Conservation (phyloP, 2,329 filamentous ascomycete genomes). For the Davidsoniella neocaledoniae region DNA sequence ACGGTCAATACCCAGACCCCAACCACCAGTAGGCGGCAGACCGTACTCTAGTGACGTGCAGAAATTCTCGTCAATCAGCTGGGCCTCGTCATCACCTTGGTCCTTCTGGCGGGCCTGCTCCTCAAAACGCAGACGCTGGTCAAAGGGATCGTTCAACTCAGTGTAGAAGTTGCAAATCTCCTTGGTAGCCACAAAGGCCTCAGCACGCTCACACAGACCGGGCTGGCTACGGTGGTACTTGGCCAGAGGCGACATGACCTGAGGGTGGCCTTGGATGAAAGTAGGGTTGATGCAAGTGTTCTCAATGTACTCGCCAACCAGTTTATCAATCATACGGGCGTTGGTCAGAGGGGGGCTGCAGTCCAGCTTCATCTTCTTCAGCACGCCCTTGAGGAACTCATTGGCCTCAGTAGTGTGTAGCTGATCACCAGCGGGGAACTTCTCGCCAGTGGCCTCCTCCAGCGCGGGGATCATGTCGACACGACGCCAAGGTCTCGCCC, state of each 20-base stretch:
- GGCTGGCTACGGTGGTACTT: slow-evolving; percentile 67
- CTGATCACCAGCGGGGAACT: slow-evolving; percentile 78
- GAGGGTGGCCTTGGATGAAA: slow-evolving; percentile 68
- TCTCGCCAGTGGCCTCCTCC: slow-evolving; percentile 78
- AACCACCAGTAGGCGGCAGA: slow-evolving; percentile 85
- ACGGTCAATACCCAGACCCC: slow-evolving; percentile 91
- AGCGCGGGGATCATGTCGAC: slow-evolving; percentile 86
- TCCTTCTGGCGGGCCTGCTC: slow-evolving; percentile 94
- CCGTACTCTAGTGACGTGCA: slow-evolving; percentile 78
- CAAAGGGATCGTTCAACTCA: slow-evolving; percentile 83
- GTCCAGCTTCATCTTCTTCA: slow-evolving; percentile 81
- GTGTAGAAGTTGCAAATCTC: slow-evolving; percentile 88
- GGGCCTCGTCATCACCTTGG: slow-evolving; percentile 92
- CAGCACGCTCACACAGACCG: slow-evolving; percentile 90
- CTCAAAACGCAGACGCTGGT: slow-evolving; percentile 70
- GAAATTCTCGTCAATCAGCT: slow-evolving; percentile 92
- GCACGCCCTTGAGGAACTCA: slow-evolving; percentile 66
- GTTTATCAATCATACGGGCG: slow-evolving; percentile 87
- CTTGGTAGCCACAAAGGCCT: slow-evolving; percentile 64
- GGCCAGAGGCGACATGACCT: slow-evolving; percentile 52
- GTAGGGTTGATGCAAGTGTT: slow-evolving; percentile 86
- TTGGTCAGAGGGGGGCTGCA: slow-evolving; percentile 86
- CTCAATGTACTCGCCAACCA: slow-evolving; percentile 89
- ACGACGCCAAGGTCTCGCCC: slow-evolving; percentile 83
- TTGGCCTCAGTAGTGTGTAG: slow-evolving; percentile 82